Evolutionary conservation across 177 flowering plant genomes (phyloP), one percentile per base, ranked within the genome.

Genomic region (Vitis hybrid): DNA sequence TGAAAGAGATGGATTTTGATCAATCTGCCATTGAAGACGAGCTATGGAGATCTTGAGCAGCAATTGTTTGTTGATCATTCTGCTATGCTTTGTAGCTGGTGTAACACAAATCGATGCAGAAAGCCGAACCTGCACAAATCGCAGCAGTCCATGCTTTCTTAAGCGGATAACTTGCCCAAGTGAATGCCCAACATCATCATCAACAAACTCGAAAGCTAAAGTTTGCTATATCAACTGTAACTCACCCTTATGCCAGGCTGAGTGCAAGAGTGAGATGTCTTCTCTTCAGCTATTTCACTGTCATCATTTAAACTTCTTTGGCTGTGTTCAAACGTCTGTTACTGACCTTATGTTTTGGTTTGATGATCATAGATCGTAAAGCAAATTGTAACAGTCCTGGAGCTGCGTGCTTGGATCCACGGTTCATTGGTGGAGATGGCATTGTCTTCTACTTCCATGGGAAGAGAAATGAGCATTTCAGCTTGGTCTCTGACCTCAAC

Each of bases 401-500:
- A 70, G 80, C 90, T 57, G 86, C 82, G 11, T 87, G 90, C 72
- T 55, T 69, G 56, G 90, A 85, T 68, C 90, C 90, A 0, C 75
- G 90, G 2, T 85, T 83, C 78, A 81, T 87, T 21, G 87, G 88
- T 30, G 88, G 76, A 6, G 90, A 85, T 45, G 86, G 88, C 30
- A 76, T 74, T 55, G 83, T 80, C 13, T 83, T 83, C 80, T 81
- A 81, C 83, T 87, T 87, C 81, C 90, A 87, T 39, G 88, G 88
- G 18, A 80, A 75, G 71, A 79, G 71, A 15, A 70, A 82, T 17
- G 74, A 83, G 71, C 82, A 85, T 68, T 87, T 81, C 82, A 73
- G 70, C 78, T 72, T 83, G 51, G 82, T 85, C 1, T 83, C 90
- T 10, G 90, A 85, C 15, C 72, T 8, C 19, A 80, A 80, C 70